Conservation (phyloP, 2,329 filamentous ascomycete species). For the Sphaerulina vaccinii region DNA sequence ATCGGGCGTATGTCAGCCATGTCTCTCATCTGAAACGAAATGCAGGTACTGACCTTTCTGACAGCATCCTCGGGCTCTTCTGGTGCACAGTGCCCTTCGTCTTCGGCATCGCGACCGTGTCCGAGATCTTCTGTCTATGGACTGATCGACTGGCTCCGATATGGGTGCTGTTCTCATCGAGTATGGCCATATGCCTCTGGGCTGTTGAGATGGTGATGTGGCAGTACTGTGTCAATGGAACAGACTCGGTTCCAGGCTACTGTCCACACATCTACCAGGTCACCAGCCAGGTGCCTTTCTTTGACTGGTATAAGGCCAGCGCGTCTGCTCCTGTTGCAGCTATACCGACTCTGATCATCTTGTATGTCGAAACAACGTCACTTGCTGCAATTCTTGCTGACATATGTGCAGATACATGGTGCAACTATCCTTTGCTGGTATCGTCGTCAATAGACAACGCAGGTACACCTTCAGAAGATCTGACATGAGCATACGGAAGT, state of each 20-base stretch:
- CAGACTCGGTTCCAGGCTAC: constrained; percentile 10
- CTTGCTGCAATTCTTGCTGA: not conserved
- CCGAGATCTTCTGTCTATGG: constrained; percentile 15
- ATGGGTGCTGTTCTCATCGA: constrained; percentile 17
- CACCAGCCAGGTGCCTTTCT: constrained; percentile 10
- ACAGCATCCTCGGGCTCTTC: constrained; percentile 21
- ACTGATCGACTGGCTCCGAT: constrained; percentile 15
- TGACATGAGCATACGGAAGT: constrained; percentile 3
- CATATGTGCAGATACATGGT: constrained; percentile 2
- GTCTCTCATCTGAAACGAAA: not conserved
- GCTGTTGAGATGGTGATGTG: constrained; percentile 17
- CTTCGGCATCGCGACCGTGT: constrained; percentile 7
- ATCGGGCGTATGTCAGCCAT: constrained; percentile 15
- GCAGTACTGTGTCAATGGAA: constrained; percentile 11
- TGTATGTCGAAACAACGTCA: too few relatives aligned
- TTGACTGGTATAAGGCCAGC: constrained; percentile 14
- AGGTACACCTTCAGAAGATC: constrained; percentile 6
- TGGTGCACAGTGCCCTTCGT: constrained; percentile 21
- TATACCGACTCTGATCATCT: constrained; percentile 17
- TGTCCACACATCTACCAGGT: constrained; percentile 16
- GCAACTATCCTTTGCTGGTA: constrained; percentile 6
- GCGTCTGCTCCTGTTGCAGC: constrained; percentile 14
- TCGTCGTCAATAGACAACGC: constrained; percentile 11
- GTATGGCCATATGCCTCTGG: constrained; percentile 13
- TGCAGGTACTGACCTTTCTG: not conserved